phyloP scores from a whole-genome alignment of 139 green algal genomes.

The Micractinium conductrix region DNA sequence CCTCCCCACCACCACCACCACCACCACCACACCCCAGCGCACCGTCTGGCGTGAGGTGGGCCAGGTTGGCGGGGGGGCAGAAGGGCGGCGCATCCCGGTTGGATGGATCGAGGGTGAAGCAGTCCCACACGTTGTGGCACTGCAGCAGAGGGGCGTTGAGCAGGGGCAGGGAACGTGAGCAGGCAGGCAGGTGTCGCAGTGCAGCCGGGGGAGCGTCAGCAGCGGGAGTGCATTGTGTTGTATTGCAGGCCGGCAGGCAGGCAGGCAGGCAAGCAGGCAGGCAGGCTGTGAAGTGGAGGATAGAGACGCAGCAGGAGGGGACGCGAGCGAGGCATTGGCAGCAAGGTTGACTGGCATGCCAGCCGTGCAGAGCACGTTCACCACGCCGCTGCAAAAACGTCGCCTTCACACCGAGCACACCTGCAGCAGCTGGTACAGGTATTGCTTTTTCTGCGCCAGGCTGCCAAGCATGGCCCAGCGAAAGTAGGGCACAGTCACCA shows the following conservation, averaged over 20 bases:
- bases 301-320: no score
- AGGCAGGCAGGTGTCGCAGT: neutral
- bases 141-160: neutral
- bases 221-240: no score
- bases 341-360: no score
- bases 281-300: no score
- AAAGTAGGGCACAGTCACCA: slow-evolving; percentile 52
- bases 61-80: slow-evolving; percentile 23
- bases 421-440: slow-evolving; percentile 48
- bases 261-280: no score
- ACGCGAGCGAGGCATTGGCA: no score
- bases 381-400: no score
- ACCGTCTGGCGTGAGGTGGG: slow-evolving; percentile 38
- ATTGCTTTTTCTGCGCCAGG: slow-evolving; percentile 35
- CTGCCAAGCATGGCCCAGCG: slow-evolving; percentile 39
- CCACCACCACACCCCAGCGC: neutral
- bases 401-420: neutral
- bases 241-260: no score
- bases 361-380: no score
- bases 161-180: neutral
- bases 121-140: slow-evolving; percentile 28
- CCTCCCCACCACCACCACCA: no score
- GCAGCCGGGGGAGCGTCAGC: no score
- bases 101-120: slow-evolving; percentile 8
- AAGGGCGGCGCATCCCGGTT: slow-evolving; percentile 21